Evolutionary conservation across 805 yeast species (phyloP), one percentile per base, ranked within the genome.

Genomic region (Suhomyces vadensis): DNA sequence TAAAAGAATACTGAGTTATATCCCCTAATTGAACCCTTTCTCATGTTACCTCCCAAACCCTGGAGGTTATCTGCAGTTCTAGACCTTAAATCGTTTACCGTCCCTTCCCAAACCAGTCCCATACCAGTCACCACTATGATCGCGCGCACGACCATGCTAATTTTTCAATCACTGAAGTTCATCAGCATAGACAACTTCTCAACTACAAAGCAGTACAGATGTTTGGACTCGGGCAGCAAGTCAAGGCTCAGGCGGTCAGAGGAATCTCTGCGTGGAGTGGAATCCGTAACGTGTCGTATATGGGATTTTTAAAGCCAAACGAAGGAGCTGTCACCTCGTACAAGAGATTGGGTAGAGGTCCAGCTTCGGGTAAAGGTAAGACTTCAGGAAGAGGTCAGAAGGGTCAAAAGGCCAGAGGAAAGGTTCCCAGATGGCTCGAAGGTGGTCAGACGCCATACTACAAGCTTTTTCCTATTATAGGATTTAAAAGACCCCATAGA

Each of bases 391-490:
- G 98, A 65, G 99, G 99, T 75, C 96, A 88, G 60, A 94, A 94
- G 71, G 99, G 99, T 81, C 98, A 92, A 65, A 92, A 92, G 71
- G 97, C 98, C 8, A 81, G 98, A 69, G 87, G 92, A 29, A 79
- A 83, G 33, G 92, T 92, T 23, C 92, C 90, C 44, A 80, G 85
- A 47, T 88, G 95, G 92, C 89, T 92, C 63, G 99, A 94, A 74
- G 99, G 99, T 81, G 98, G 99, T 63, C 99, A 94, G 64, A 94
- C 98, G 1, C 98, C 97, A 20, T 81, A 85, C 60, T 81, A 82
- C 65, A 79, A 86, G 65, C 71, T 86, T 53, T 82, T 88, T 67
- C 96, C 97, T 53, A 92, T 92, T 62, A 73, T 84, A 48, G 98
- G 98, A 6, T 90, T 90, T 71, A 81, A 78, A 56, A 80, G 88